Evolutionary conservation across 805 yeast species (phyloP), one percentile per base, ranked within the genome.

Genomic region (Saccharomycopsis selenospora): DNA sequence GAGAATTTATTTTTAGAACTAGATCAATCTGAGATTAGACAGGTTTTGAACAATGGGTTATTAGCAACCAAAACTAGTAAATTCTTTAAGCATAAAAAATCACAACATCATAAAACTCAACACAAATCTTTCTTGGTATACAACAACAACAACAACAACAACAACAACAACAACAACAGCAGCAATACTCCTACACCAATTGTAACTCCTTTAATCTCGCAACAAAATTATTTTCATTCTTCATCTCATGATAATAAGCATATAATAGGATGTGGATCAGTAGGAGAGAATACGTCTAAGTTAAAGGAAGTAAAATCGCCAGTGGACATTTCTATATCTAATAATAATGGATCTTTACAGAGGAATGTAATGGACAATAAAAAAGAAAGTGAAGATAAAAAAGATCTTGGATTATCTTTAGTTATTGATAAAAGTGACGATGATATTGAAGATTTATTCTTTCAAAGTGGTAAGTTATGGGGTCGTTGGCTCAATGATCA

Each of bases 11-110:
- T 90, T 47, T 73, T 86, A 55, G 97, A 90, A 61, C 80, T 89
- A 55, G 98, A 90, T 59, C 95, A 87, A 61, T 80, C 85, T 54
- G 98, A 90, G 65, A 86, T 88, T 41, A 72, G 89, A 33, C 95
- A 89, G 60, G 79, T 80, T 55, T 70, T 90, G 53, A 77, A 78
- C 52, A 49, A 52, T 43, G 53, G 48, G 7, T 36, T 51, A 10
- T 22, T 44, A 18, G 36, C 26, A 6, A 14, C 50, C 20, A 45
- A 36, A 14, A n/a, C 24, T 18, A 30, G 26, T 27, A 38, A 43
- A 17, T 44, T 40, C 22, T 14, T 43, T n/a, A 52, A 43, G 24
- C 43, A 36, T 18, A 46, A 46, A 36, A 36, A 18, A 6, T 27
- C 47, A 6, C 40, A 24, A 27, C 46, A 14, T 10, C 42, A 43